A percentile compares a stretch with the other conserved stretches of the same genome.
These are phyloP conservation scores for Leptographium radiaticola DNA, from an alignment of 2,329 filamentous ascomycete species.

Conservation along the genomic window DNA sequence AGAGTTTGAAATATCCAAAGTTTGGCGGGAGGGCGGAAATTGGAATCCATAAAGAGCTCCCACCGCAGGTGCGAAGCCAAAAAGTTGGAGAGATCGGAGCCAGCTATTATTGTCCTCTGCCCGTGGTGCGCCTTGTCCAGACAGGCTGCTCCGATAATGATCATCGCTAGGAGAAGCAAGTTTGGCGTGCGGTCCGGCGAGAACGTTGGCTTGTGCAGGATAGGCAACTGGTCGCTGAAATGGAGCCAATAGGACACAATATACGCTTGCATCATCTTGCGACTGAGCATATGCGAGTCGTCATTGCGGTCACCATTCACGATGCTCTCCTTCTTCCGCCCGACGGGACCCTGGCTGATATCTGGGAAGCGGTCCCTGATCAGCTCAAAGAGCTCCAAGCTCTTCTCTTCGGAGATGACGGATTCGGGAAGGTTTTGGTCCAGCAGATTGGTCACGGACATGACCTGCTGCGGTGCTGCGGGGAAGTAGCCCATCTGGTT, in stretches of 20 bases:
- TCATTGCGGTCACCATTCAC: slow-evolving; percentile 64
- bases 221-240: slow-evolving; percentile 88
- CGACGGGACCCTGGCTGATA: slow-evolving; percentile 58
- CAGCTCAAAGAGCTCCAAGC: slow-evolving; percentile 68
- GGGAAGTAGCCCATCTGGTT: slow-evolving; percentile 42
- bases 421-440: slow-evolving; percentile 71
- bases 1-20: slow-evolving; percentile 93
- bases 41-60: slow-evolving; percentile 86
- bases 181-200: slow-evolving; percentile 76
- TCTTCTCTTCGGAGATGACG: slow-evolving; percentile 75
- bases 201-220: slow-evolving; percentile 90
- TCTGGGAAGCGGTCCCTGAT: slow-evolving; percentile 75
- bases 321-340: slow-evolving; percentile 63
- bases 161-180: slow-evolving; percentile 73
- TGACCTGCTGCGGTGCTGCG: slow-evolving; percentile 57
- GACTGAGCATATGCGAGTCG: slow-evolving; percentile 56
- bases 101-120: slow-evolving; percentile 56
- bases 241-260: slow-evolving; percentile 90
- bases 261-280: slow-evolving; percentile 92
- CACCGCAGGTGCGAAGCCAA: slow-evolving; percentile 87
- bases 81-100: slow-evolving; percentile 79
- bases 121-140: slow-evolving; percentile 76
- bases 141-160: slow-evolving; percentile 83
- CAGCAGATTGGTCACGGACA: slow-evolving; percentile 77
- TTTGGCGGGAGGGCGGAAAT: slow-evolving; percentile 84